Percentiles rank a stretch among this genome's conserved stretches.
These are phyloP conservation scores for Venturia aucupariae DNA, from an alignment of 2,329 filamentous ascomycete species.

Conservation along the genomic window DNA sequence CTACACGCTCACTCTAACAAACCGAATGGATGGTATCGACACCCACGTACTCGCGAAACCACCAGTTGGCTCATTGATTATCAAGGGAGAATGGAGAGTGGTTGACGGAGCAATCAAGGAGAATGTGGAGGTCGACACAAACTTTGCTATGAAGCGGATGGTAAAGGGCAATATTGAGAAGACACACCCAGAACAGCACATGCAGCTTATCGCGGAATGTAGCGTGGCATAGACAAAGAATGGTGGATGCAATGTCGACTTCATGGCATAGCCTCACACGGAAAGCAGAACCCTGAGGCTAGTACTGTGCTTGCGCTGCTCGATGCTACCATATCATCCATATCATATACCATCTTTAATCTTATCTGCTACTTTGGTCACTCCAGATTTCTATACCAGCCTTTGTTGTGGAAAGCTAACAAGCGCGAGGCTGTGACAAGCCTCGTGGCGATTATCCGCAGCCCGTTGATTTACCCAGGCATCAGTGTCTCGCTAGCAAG, in stretches of 20 bases:
- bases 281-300: background rate
- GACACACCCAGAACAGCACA: conserved; percentile 31
- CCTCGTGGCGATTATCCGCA: background rate
- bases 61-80: conserved; percentile 29
- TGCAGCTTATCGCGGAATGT: conserved; percentile 21
- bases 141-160: conserved; percentile 35
- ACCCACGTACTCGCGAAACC: conserved; percentile 32
- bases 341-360: too few species aligned
- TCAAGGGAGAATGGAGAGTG: conserved; percentile 31
- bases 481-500: background rate
- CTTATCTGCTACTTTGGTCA: too few species aligned
- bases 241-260: background rate
- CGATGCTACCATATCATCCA: background rate
- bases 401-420: background rate
- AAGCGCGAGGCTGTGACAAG: background rate
- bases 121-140: conserved; percentile 33
- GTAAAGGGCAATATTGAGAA: conserved; percentile 33
- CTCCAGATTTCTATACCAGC: background rate
- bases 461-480: background rate
- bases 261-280: background rate
- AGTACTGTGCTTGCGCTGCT: background rate
- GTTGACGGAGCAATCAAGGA: conserved; percentile 25
- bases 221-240: background rate
- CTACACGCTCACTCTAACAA: conserved; percentile 33
- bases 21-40: conserved; percentile 26